Base-by-base conservation (phyloP, 2,329 filamentous ascomycete species). In the Aspergillus glaucus region DNA sequence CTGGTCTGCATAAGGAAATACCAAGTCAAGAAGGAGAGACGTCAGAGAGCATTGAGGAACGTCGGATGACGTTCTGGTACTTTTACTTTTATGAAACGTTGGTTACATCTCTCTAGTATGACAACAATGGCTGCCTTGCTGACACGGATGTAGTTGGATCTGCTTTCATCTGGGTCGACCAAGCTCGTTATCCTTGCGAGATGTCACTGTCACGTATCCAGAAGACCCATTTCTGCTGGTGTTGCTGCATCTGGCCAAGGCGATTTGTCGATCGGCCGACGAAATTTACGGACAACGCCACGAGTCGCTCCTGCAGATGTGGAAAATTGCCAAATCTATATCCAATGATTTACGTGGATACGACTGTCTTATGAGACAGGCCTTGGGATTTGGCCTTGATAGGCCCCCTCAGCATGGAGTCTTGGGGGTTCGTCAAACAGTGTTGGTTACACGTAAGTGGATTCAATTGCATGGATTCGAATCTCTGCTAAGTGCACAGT, bases 61-160 rank as follows among this genome's bases (percentile, higher is more conserved):
- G 71, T 46, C 62, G 68, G 39, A 53, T 65, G 22, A 71, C 67
- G 0, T 67, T 70, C 42, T 70, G 68, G 68, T 66, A 66, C 46
- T 55, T 75, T 2, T 75, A 66, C 51, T 62, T 71, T 22, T 75
- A 68, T 55, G 72, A 75, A 60, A 73, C 64, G 72, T 75, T 42
- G 67, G 54, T 15, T 19, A 9, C 24, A 15, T 8, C 28, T 12
- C 19, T 37, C n/a, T 46, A 10, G 45, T 19, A 15, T 14, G 7
- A 47, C 43, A 21, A 44, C 2, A 3, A 21, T 24, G 10, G 26
- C 10, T 19, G 15, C 34, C 12, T 8, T 19, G n/a, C 44, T 44
- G 21, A 45, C 30, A 14, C 44, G 49, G 44, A 51, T 24, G 3
- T 17, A 75, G 72, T 4, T 75, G 72, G 71, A 65, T 67, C 26